These are phyloP conservation scores for Epichloe sibirici DNA, from an alignment of 2,329 filamentous ascomycete genomes.

Conservation along the genomic window DNA sequence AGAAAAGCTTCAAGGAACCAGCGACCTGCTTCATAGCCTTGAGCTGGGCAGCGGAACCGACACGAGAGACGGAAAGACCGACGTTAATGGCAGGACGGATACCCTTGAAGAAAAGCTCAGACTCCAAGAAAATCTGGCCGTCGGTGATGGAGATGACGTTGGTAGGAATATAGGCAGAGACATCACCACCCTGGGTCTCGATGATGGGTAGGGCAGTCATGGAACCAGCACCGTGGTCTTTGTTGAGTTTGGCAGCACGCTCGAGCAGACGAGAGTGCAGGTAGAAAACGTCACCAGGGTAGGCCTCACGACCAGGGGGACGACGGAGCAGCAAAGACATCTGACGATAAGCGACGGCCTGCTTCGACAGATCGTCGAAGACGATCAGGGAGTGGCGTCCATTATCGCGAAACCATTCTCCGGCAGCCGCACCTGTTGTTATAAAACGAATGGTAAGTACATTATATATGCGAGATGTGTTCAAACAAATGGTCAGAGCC, in stretches of 20 bases:
- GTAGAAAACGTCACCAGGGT: conserved; percentile 99
- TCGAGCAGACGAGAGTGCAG: conserved; percentile 98
- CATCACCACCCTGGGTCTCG: conserved; percentile 99
- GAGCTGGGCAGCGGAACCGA: conserved; percentile 97
- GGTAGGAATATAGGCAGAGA: conserved; percentile 99
- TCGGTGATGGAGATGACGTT: conserved; percentile 99
- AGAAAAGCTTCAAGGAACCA: conserved; percentile 99
- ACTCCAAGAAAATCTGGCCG: conserved; percentile 98
- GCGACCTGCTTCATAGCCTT: conserved; percentile 99
- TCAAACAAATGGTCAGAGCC: background rate
- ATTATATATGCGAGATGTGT: background rate
- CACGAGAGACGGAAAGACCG: conserved; percentile 99
- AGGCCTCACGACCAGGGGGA: conserved; percentile 97
- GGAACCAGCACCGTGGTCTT: conserved; percentile 88
- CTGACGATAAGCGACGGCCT: conserved; percentile 95
- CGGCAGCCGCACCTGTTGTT: conserved; percentile 30
- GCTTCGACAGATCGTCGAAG: conserved; percentile 94
- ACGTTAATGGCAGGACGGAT: conserved; percentile 99
- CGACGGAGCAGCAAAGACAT: conserved; percentile 97
- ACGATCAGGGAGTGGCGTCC: conserved; percentile 84
- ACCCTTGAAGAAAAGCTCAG: conserved; percentile 99
- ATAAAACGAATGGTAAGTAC: background rate
- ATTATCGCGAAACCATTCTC: conserved; percentile 68
- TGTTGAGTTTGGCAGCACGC: conserved; percentile 98
- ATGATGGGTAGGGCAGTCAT: conserved; percentile 96